Evolutionary conservation across 164 flowering plant genomes (phyloP), one percentile per base, ranked within the genome.

Genomic region (Magnolia changhungtana): DNA sequence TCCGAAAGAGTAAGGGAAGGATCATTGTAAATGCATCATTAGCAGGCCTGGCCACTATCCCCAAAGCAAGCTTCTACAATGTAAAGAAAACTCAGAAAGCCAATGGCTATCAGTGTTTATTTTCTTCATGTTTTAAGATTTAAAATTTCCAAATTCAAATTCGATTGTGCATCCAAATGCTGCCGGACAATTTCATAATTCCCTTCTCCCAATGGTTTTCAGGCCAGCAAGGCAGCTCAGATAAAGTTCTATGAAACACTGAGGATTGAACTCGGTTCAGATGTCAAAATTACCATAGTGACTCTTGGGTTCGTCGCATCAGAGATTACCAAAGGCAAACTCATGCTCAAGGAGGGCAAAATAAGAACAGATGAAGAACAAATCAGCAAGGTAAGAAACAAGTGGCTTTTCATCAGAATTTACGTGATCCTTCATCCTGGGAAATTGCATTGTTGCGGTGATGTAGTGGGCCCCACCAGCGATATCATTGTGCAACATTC

Each of bases 141-240:
- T 37, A 3, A 37, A 3, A 37, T 37, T 37, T 37, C 45, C 6
- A 37, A 37, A 37, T 37, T 37, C 45, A 37, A 64, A n/a, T 18
- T 8, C 9, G 67, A 20, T 8, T 18, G 21, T 64, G 21, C 21
- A 64, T 69, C n/a, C 19, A 37, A 69, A n/a, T 11, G 10, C 1
- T 3, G 5, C 8, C 63, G 14, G 16, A 8, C 23, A 24, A 37
- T 51, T 74, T 3, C 9, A 4, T 21, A 16, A 3, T n/a, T n/a
- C 71, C 37, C 19, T n/a, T 29, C 9, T 49, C 8, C 27, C 19
- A 11, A 4, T 49, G 31, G 4, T 64, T 51, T 65, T n/a, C 82
- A 90, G 95, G 96, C 92, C 64, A 90, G 88, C 77, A 92, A 92
- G 79, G 95, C 94, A 9, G 97, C 94, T 19, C 2, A 81, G 49